Evolutionary conservation across 768 basidiomycete species (phyloP), one percentile per base, ranked within the genome.

Genomic region (Mycena albidolilacea): DNA sequence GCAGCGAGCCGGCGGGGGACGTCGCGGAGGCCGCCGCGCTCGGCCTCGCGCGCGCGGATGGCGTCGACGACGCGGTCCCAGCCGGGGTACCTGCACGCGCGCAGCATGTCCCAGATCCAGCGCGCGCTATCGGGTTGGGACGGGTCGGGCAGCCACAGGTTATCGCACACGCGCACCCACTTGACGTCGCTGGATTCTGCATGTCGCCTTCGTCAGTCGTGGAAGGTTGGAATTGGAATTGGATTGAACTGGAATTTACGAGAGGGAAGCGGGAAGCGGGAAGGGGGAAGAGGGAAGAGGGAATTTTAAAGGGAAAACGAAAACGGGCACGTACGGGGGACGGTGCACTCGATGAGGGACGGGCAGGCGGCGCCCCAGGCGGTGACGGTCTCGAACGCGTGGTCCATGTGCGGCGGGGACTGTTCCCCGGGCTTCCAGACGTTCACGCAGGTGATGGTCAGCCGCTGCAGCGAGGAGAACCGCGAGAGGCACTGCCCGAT

Each of bases 351-450:
- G 35, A 74, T 58, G 30, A 86, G 80, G 7, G 82, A 81, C 8
- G 80, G 78, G 61, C 85, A 86, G 5, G 77, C 81, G 17, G 71
- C 74, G 4, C 85, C 84, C 83, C 83, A 86, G n/a, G 78, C 74
- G 7, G 81, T 82, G 30, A 84, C 83, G 4, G 82, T 83, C 4
- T 75, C 69, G 69, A 83, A 83, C 44, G 85, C 84, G 9, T 78
- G 69, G 59, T 86, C 83, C 72, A 84, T 76, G 43, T 77, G 75
- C 46, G 79, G 80, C 9, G 77, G 54, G 37, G 81, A 58, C 30
- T 63, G 23, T 37, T 79, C 73, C 11, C 76, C 80, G 68, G 80
- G 80, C 48, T 80, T 75, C 79, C 79, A 83, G 19, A 78, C 79
- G 60, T 82, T 80, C 38, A 84, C 76, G 65, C 83, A 84, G 52